Evolutionary conservation across 192 early-diverging fungal species (phyloP).

Genomic region (Dimargaris xerosporica): DNA sequence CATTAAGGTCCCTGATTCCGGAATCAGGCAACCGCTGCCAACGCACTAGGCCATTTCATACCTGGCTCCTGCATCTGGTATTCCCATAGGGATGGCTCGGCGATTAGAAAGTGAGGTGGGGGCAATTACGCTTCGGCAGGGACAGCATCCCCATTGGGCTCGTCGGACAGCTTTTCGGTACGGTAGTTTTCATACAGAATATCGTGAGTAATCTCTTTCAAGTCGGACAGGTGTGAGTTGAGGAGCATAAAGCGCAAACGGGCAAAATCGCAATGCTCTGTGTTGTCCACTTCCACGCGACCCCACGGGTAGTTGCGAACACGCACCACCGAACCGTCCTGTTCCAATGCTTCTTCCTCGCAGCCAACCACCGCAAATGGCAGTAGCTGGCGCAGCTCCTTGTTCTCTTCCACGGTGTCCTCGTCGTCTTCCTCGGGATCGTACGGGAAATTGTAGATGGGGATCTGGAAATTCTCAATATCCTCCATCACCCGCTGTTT

Average conservation of each 20-base stretch:
- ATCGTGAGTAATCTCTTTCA: conserved; percentile 93
- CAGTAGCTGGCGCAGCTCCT: conserved; percentile 75
- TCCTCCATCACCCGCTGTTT: conserved; percentile 96
- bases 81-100: no score
- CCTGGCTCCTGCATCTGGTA: no score
- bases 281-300: conserved; percentile 90
- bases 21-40: no score
- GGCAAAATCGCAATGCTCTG: conserved; percentile 93
- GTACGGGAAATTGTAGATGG: conserved; percentile 95
- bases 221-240: conserved; percentile 92
- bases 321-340: conserved; percentile 78
- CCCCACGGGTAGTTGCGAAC: conserved; percentile 95
- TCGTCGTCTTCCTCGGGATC: conserved; percentile 96
- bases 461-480: conserved; percentile 87
- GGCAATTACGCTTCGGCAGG: conserved; percentile 4
- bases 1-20: no score
- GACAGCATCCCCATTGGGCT: conserved; percentile 9
- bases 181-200: conserved; percentile 94
- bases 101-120: no score
- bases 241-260: conserved; percentile 81
- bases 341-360: conserved; percentile 70
- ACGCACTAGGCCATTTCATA: no score
- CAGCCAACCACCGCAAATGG: conserved; percentile 95
- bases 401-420: conserved; percentile 96
- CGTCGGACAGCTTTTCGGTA: conserved; percentile 64